phyloP scores from a whole-genome alignment of 257 asterid species.

The Ilex asprella region DNA sequence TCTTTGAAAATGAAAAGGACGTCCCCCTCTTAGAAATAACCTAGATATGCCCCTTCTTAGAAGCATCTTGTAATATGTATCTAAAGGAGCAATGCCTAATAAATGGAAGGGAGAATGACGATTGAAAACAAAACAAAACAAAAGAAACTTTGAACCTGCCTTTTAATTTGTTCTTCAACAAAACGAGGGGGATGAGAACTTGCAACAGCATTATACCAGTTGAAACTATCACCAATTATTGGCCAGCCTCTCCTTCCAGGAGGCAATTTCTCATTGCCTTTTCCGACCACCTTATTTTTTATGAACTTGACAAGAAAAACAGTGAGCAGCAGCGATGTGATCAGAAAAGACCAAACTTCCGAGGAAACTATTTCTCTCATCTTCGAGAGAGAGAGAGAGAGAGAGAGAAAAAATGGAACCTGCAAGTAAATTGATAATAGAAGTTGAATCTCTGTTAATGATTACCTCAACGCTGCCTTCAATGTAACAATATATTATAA shows the following conservation, averaged over 20 bases:
- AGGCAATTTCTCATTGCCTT: slow-evolving; percentile 36
- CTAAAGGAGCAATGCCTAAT: too few relatives aligned
- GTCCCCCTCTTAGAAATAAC: too few relatives aligned
- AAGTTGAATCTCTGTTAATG: slow-evolving; percentile 23
- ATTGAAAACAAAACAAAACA: neutral
- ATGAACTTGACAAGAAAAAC: slow-evolving; percentile 25
- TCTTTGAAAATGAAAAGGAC: too few relatives aligned
- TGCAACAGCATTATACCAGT: slow-evolving; percentile 81
- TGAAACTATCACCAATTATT: slow-evolving; percentile 62
- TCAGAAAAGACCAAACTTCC: slow-evolving; percentile 18
- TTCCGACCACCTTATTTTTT: slow-evolving; percentile 5
- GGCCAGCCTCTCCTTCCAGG: slow-evolving; percentile 89
- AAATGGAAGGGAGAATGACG: neutral
- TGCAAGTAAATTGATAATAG: slow-evolving; percentile 13
- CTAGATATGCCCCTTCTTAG: too few relatives aligned
- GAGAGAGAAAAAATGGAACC: slow-evolving; percentile 2
- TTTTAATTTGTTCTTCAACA: slow-evolving; percentile 62
- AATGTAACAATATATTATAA: neutral
- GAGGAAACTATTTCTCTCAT: slow-evolving; percentile 21
- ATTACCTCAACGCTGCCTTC: slow-evolving; percentile 10
- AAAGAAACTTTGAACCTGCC: slow-evolving; percentile 24
- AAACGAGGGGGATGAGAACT: slow-evolving; percentile 80
- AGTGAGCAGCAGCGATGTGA: slow-evolving; percentile 24
- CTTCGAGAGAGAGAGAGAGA: slow-evolving; percentile 11
- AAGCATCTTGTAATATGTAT: too few relatives aligned